Evolutionary conservation across 768 basidiomycete species (phyloP), one percentile per base, ranked within the genome.

Genomic region (Dioszegia aurantiaca): DNA sequence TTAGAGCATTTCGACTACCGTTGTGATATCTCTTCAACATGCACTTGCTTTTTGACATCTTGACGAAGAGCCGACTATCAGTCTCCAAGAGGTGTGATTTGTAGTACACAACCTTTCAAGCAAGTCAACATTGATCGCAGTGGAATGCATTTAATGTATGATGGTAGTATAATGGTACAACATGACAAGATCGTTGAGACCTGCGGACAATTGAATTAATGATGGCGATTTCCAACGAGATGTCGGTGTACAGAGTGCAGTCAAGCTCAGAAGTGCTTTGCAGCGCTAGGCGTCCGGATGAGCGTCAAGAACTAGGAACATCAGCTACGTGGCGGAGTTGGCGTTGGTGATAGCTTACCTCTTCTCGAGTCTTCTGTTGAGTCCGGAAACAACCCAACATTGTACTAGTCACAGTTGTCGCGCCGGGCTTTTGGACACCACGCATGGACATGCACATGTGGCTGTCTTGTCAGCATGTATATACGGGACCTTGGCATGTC

Each of bases 371-470:
- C 80, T 99, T 98, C 78, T 98, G 93, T 67, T 93, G 89, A n/a
- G 89, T 87, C 59, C 95, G 84, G 84, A 99, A 99, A 75, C 91
- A 95, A 16, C 95, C 95, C 52, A 97, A 81, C 95, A 99, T 99
- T 67, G 92, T 94, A 4, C 89, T 92, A 5, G 95, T 99, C 43
- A 92, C 87, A 0, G 95, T 99, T 23, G 88, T 84, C 6, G 94
- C 83, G 24, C 95, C 95, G 2, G 94, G 94, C 78, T 99, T 99
- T 79, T 99, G 95, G 9, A 99, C 95, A 54, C 95, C 95, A 62
- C 95, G 87, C 94, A 98, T 98, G 2, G 94, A 92, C 95, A 99
- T 99, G 74, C 94, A 98, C 77, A 97, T 83, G 78, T 98, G 94
- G 23, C 90, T 93, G 65, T 10, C 21, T 2, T 10, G 39, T 46